Conservation (phyloP, 305 asterid species). For the Fraxinus baroniana region DNA sequence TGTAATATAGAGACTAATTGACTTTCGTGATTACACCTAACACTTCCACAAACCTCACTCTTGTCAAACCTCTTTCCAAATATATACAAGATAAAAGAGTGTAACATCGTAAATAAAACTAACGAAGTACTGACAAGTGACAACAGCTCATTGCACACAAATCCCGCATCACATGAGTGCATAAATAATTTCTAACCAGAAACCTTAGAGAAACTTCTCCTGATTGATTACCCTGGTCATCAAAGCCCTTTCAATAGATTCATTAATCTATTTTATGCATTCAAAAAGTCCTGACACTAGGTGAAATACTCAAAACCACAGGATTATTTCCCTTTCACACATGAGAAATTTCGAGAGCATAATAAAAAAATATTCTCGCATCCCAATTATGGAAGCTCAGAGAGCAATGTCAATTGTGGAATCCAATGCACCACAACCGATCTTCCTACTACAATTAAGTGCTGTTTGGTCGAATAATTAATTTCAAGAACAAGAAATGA, state of each 20-base stretch:
- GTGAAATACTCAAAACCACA: background rate
- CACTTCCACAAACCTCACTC: background rate
- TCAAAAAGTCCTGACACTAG: background rate
- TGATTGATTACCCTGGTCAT: background rate
- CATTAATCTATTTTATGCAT: background rate
- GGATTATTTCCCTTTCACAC: background rate
- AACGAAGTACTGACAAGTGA: background rate
- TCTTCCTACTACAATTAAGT: background rate
- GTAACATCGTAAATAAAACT: background rate
- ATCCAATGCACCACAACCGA: background rate
- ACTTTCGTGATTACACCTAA: background rate
- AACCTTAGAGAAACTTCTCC: background rate
- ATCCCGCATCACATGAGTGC: background rate
- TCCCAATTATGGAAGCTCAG: background rate
- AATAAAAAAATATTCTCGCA: background rate
- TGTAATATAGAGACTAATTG: background rate
- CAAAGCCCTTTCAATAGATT: background rate
- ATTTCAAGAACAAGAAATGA: background rate
- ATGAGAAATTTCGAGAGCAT: background rate
- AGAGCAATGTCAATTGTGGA: background rate
- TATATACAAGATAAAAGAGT: background rate
- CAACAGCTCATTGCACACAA: background rate
- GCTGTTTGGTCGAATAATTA: background rate
- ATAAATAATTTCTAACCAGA: background rate
- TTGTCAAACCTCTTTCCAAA: background rate